phyloP scores from a whole-genome alignment of 805 yeast species.

The Candida nonsorbophila region DNA sequence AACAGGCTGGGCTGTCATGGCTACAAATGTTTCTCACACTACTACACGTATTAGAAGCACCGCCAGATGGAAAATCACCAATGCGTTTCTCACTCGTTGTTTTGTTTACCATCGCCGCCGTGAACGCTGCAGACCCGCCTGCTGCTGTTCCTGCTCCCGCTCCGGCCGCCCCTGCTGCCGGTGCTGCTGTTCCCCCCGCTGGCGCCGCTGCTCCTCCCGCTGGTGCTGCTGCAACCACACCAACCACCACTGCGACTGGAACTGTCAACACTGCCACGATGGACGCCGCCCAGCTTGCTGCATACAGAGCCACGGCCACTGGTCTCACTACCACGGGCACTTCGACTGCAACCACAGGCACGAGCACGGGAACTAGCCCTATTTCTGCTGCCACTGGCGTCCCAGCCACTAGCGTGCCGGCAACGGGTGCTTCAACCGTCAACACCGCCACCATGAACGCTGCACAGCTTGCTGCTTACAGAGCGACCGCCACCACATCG shows the following conservation, averaged over 20 bases:
- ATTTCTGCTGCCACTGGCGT: slow-evolving; percentile 5
- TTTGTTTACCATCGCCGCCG: slow-evolving; percentile 4
- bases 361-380: slow-evolving; percentile 6
- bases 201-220: slow-evolving; percentile 15
- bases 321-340: slow-evolving; percentile 1
- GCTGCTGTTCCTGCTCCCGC: slow-evolving; percentile 12
- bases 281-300: slow-evolving; percentile 8
- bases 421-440: slow-evolving; percentile 8
- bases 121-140: slow-evolving; percentile 12
- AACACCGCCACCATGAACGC: slow-evolving; percentile 12
- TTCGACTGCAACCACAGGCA: slow-evolving; percentile 8
- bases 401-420: not conserved
- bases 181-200: slow-evolving; percentile 14
- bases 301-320: slow-evolving; percentile 5
- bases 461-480: slow-evolving; percentile 5
- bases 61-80: too few relatives aligned
- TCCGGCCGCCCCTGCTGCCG: slow-evolving; percentile 15
- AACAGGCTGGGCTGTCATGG: too few relatives aligned
- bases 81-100: slow-evolving; percentile 6
- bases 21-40: too few relatives aligned
- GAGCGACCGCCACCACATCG: slow-evolving; percentile 6
- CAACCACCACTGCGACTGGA: slow-evolving; percentile 6
- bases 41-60: slow-evolving; percentile 8
- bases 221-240: slow-evolving; percentile 11
- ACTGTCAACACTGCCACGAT: slow-evolving; percentile 11